phyloP scores from a whole-genome alignment of 805 yeast genomes.

The Diddensiella transvaalensis region DNA sequence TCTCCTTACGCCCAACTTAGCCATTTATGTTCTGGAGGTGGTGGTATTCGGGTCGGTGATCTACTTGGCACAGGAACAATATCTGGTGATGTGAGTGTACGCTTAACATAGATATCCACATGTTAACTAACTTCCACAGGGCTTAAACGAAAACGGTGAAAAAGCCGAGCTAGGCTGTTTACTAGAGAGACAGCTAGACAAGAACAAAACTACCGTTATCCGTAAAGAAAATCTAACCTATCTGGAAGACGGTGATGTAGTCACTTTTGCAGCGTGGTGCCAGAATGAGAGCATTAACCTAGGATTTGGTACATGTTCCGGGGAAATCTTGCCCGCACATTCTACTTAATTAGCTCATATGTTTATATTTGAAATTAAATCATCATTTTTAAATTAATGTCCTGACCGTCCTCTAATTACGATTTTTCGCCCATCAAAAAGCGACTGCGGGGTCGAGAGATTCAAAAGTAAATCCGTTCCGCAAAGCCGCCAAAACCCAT shows the following conservation, averaged over 20 bases:
- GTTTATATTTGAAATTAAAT: too few relatives aligned
- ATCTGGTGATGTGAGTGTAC: slow-evolving; percentile 17
- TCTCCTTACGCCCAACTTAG: neutral
- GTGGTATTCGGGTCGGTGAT: slow-evolving; percentile 25
- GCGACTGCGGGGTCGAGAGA: too few relatives aligned
- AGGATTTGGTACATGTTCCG: slow-evolving; percentile 23
- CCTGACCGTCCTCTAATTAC: too few relatives aligned
- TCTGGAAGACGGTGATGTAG: slow-evolving; percentile 22
- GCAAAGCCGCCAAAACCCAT: too few relatives aligned
- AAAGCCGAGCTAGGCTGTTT: slow-evolving; percentile 20
- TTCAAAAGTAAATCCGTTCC: too few relatives aligned
- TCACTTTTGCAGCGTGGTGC: slow-evolving; percentile 19
- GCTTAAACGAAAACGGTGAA: neutral
- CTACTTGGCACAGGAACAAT: slow-evolving; percentile 29
- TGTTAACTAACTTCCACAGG: too few relatives aligned
- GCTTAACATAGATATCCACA: too few relatives aligned
- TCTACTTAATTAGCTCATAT: slow-evolving; percentile 6
- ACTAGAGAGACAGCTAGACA: slow-evolving; percentile 22
- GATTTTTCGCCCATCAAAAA: too few relatives aligned
- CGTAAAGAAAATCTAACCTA: slow-evolving; percentile 12
- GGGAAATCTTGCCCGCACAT: slow-evolving; percentile 15
- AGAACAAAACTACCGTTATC: slow-evolving; percentile 12
- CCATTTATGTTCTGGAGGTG: slow-evolving; percentile 14
- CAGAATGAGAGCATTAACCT: slow-evolving; percentile 7
- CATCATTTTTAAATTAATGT: too few relatives aligned